Evolutionary conservation across 140 eudicot species (phyloP).

Genomic region (Ambrosia hybrid): DNA sequence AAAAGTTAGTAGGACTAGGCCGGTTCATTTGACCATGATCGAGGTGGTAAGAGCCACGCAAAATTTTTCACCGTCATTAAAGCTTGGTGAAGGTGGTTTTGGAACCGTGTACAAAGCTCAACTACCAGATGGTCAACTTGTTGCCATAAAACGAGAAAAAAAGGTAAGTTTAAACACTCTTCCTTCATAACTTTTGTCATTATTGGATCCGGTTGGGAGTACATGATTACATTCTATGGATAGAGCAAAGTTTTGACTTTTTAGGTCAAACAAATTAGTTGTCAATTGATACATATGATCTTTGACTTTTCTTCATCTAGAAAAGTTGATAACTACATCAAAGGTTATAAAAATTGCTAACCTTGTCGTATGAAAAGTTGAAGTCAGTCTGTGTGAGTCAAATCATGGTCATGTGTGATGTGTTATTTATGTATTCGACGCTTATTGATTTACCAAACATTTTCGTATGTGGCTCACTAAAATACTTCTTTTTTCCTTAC

Average conservation of each 20-base stretch:
- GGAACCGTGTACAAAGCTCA: slow-evolving; percentile 87
- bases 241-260: background rate
- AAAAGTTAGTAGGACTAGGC: slow-evolving; percentile 63
- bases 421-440: no score
- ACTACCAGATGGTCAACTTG: slow-evolving; percentile 68
- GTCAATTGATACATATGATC: slow-evolving; percentile 7
- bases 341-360: background rate
- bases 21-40: slow-evolving; percentile 73
- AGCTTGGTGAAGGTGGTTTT: slow-evolving; percentile 87
- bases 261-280: slow-evolving; percentile 8
- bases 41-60: slow-evolving; percentile 75
- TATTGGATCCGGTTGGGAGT: background rate
- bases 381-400: background rate
- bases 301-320: background rate
- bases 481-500: background rate
- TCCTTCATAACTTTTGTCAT: background rate
- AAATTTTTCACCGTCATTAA: slow-evolving; percentile 65
- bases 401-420: slow-evolving; percentile 1
- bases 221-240: no score
- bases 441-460: no score
- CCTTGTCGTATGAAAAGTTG: background rate
- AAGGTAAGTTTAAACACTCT: slow-evolving; percentile 49
- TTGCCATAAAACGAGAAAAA: slow-evolving; percentile 88
- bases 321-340: slow-evolving; percentile 1
- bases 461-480: no score